Conservation (phyloP, 768 basidiomycete genomes). For the Asterophora lycoperdoides region DNA sequence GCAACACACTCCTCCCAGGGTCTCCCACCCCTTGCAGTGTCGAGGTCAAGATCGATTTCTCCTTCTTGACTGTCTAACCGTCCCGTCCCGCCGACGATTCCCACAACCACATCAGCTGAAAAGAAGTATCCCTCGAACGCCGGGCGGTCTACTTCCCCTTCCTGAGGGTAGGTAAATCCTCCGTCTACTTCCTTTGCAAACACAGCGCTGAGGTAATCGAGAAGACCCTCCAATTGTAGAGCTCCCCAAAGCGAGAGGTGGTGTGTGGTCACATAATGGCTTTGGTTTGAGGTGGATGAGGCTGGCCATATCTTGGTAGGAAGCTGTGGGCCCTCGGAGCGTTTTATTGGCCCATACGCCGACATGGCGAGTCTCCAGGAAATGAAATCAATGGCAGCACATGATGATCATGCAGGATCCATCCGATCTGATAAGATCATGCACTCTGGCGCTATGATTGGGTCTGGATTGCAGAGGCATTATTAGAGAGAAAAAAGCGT, state of each 20-base stretch:
- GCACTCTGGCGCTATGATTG: too few species aligned
- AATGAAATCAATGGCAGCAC: neutral
- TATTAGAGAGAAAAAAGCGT: too few species aligned
- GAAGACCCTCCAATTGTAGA: slow-evolving; percentile 41
- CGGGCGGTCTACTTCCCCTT: slow-evolving; percentile 47
- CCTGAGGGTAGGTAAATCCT: slow-evolving; percentile 85
- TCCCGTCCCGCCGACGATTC: slow-evolving; percentile 35
- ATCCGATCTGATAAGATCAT: too few species aligned
- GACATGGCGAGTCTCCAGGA: slow-evolving; percentile 41
- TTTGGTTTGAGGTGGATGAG: slow-evolving; percentile 21
- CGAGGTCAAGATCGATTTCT: slow-evolving; percentile 29
- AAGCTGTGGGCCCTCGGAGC: slow-evolving; percentile 25
- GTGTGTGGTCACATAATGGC: slow-evolving; percentile 40
- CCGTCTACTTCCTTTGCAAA: slow-evolving; percentile 75
- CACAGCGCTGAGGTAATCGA: slow-evolving; percentile 52
- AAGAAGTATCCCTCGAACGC: slow-evolving; percentile 77
- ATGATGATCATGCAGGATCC: too few species aligned
- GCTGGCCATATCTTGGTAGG: slow-evolving; percentile 46
- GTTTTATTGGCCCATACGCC: slow-evolving; percentile 65
- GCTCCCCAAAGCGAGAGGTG: slow-evolving; percentile 46
- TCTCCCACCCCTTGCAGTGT: slow-evolving; percentile 43
- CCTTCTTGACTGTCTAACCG: slow-evolving; percentile 21
- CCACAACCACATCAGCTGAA: slow-evolving; percentile 71
- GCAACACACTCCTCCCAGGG: slow-evolving; percentile 68
- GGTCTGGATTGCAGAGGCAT: too few species aligned